Evolutionary conservation across 139 green algal genomes (phyloP).

Genomic region (Chlamydomonas sp.): DNA sequence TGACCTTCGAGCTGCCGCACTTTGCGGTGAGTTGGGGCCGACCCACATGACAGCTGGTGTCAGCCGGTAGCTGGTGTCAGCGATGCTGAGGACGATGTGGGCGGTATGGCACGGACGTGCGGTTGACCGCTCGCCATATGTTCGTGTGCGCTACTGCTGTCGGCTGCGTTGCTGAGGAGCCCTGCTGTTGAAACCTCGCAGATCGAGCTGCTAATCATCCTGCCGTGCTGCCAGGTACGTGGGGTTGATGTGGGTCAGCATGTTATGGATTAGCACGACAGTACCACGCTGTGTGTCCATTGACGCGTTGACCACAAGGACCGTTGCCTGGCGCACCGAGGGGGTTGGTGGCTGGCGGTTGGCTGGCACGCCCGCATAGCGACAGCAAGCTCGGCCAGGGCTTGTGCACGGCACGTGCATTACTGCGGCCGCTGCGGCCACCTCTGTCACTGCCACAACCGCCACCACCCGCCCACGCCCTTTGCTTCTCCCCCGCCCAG

Average conservation of each 20-base stretch:
- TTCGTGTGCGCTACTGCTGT: too few species aligned
- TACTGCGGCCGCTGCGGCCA: background rate
- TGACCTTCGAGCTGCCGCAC: slow-evolving; percentile 90
- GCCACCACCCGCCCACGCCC: background rate
- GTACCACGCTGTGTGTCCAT: too few species aligned
- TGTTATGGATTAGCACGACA: background rate
- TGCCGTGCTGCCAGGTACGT: slow-evolving; percentile 80
- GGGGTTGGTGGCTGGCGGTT: too few species aligned
- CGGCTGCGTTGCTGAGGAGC: too few species aligned
- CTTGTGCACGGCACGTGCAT: too few species aligned
- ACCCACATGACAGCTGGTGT: background rate
- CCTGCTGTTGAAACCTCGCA: background rate
- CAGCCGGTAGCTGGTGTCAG: background rate
- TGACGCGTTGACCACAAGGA: too few species aligned
- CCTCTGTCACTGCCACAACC: background rate
- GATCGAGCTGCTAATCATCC: slow-evolving; percentile 86
- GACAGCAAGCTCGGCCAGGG: too few species aligned
- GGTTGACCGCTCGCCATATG: too few species aligned
- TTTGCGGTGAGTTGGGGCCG: slow-evolving; percentile 64
- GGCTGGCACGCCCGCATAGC: too few species aligned
- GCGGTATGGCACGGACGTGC: too few species aligned
- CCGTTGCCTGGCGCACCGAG: too few species aligned
- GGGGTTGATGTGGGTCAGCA: background rate
- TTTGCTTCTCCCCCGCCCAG: slow-evolving; percentile 42
- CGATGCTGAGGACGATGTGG: too few species aligned